Percentiles rank a stretch among this genome's conserved stretches.
These are phyloP conservation scores for Clonostachys rhizophaga DNA, from an alignment of 2,329 filamentous ascomycete species.

Conservation along the genomic window DNA sequence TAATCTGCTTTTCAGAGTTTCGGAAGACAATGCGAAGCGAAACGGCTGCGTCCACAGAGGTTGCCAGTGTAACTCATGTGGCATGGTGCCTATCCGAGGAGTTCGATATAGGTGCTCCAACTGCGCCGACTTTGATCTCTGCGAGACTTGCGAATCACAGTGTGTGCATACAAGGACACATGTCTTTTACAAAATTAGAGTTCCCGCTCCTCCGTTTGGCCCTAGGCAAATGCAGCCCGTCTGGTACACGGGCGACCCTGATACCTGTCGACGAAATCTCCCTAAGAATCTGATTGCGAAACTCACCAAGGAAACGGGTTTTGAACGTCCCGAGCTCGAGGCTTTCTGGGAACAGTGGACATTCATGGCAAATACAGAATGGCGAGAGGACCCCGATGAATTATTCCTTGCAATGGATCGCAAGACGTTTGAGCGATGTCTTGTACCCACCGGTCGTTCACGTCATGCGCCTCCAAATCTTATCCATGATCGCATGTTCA, in stretches of 20 bases:
- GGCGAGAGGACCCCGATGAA: slow-evolving; percentile 73
- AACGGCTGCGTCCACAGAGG: slow-evolving; percentile 91
- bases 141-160: slow-evolving; percentile 84
- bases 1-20: slow-evolving; percentile 83
- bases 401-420: slow-evolving; percentile 83
- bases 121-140: slow-evolving; percentile 93
- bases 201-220: slow-evolving; percentile 81
- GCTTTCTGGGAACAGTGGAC: slow-evolving; percentile 97
- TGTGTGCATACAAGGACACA: slow-evolving; percentile 82
- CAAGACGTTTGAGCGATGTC: slow-evolving; percentile 85
- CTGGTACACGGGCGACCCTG: slow-evolving; percentile 86
- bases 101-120: slow-evolving; percentile 93
- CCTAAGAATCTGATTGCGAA: slow-evolving; percentile 62
- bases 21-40: slow-evolving; percentile 83
- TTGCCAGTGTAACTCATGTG: slow-evolving; percentile 87
- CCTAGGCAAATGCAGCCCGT: slow-evolving; percentile 75
- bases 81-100: slow-evolving; percentile 82
- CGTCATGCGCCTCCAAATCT: slow-evolving; percentile 78
- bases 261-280: slow-evolving; percentile 63
- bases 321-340: slow-evolving; percentile 84
- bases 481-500: slow-evolving; percentile 94
- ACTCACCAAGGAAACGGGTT: slow-evolving; percentile 66
- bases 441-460: slow-evolving; percentile 79
- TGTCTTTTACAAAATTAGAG: slow-evolving; percentile 92
- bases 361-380: slow-evolving; percentile 84